Evolutionary conservation across 441 rosid genomes (phyloP), one percentile per base, ranked within the genome.

Genomic region (Gossypium trilobum): DNA sequence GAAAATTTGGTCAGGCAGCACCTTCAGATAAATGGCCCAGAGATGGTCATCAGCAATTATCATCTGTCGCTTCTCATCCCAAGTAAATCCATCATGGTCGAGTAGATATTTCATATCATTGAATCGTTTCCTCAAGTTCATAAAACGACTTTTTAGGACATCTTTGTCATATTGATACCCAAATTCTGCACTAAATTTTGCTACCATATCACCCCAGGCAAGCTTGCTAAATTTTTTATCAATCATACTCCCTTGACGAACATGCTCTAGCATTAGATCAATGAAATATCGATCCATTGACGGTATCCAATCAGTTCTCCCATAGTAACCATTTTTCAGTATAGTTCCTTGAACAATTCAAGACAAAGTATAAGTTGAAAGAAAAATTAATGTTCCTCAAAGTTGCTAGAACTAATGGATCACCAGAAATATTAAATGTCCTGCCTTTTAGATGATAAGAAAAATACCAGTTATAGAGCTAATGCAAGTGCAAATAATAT

Each of bases 231-330:
- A 81, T 61, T 74, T 76, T 75, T 60, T 52, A 75, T 79, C 56
- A 55, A 73, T 36, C 78, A 77, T 74, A 72, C 82, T 71, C 73
- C 81, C 85, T 10, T 74, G 81, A 55, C 70, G 75, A 76, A 79
- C 88, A 70, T 81, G 82, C 70, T 78, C 78, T 4, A 83, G 73
- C 86, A 85, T 78, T 71, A 83, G 76, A 77, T 85, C 86, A 73
- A 85, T 85, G 59, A 85, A 78, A 78, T 27, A 81, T 48, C 85
- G 81, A 73, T 85, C 88, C 88, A 85, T 84, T n/a, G 75, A 70
- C 4, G 81, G 84, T 39, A 79, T 77, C 89, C 89, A 81, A 73
- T 82, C 75, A 67, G 77, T 73, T 62, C 77, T 82, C 74, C 39
- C 27, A 59, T 42, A 36, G 74, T 50, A 62, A 57, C 50, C 78